Evolutionary conservation across 345 rosid species (phyloP), one percentile per base, ranked within the genome.

Genomic region (Arabidopsis suecica): DNA sequence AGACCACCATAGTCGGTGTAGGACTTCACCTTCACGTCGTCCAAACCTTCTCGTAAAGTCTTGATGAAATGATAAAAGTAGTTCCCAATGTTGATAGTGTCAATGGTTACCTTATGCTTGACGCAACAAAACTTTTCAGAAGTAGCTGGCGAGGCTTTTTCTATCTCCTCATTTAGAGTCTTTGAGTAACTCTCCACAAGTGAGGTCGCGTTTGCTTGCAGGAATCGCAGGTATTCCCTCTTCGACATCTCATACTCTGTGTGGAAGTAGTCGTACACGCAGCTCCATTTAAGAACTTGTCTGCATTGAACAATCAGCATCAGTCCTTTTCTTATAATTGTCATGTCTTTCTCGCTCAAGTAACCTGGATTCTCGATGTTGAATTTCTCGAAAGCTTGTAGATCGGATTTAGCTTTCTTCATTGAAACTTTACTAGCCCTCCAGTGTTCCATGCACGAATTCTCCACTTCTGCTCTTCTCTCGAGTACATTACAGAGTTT

Each of bases 1-100:
- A 16, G 40, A 23, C 55, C 54, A 33, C 32, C 50, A 1, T 22
- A 25, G 41, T 48, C 16, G 9, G 57, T 58, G 44, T 65, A 73
- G 0, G 65, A 60, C 65, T 7, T 55, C 50, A 74, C 78, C 66
- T 65, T 18, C 60, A 74, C 72, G 3, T 37, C 78, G 11, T 16
- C 32, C 30, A 65, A 20, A 56, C 66, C 72, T n/a, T 58, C 67
- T 58, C 48, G 14, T 18, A 74, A 9, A 36, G 51, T 23, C 67
- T 58, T 58, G 53, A 60, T 5, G 16, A 74, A 66, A 22, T 47
- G 49, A 13, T 56, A 57, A 0, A 74, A 74, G 67, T 47, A 57
- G 51, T 65, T 74, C 28, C 78, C 72, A 38, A 74, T 58, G 34
- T 22, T 53, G 42, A 11, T 51, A 12, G 76, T 51, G 11, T 9